Evolutionary conservation across 768 basidiomycete genomes (phyloP), one percentile per base, ranked within the genome.

Genomic region (Neoboletus magnificus): DNA sequence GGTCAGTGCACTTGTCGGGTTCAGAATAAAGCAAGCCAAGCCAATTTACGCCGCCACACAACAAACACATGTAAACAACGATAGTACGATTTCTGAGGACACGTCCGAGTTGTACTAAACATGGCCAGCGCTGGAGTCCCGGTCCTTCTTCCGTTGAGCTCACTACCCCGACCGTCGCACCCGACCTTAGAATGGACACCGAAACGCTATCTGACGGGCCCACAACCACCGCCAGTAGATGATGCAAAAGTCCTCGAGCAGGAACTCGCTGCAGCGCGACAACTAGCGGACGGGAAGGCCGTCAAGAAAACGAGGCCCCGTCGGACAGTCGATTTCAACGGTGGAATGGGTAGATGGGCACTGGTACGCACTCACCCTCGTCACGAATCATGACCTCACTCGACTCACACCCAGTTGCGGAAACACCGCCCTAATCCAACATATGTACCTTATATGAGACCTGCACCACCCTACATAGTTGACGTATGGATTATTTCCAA

Each of bases 241-340:
- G 89, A 91, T 56, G 79, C 82, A 6, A 85, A 86, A 68, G 68
- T 86, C 44, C 78, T 86, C 44, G 90, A 95, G 62, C 84, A 86
- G 57, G 91, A 95, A 65, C 76, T 91, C 58, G 91, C 89, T 2
- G 84, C 80, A 62, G 85, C 82, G 29, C 75, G 86, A 46, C 86
- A 85, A 66, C 74, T 83, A 63, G 76, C 89, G 58, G 92, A 93
- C 64, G 91, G 91, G 4, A 91, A 89, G 69, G 75, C 84, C 18
- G 80, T 89, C 59, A 96, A 93, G 80, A 95, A 93, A 77, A 94
- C 91, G 45, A 82, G 93, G 57, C 94, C 97, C 22, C 76, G 95
- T 52, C 76, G 93, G 74, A 98, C 97, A 20, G 95, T 98, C 13
- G 97, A 98, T 73, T 98, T 94, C 63, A 88, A 89, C 62, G 94